Evolutionary conservation across 202 grass and related monocot genomes (phyloP).

Genomic region (Zoysia matrella): DNA sequence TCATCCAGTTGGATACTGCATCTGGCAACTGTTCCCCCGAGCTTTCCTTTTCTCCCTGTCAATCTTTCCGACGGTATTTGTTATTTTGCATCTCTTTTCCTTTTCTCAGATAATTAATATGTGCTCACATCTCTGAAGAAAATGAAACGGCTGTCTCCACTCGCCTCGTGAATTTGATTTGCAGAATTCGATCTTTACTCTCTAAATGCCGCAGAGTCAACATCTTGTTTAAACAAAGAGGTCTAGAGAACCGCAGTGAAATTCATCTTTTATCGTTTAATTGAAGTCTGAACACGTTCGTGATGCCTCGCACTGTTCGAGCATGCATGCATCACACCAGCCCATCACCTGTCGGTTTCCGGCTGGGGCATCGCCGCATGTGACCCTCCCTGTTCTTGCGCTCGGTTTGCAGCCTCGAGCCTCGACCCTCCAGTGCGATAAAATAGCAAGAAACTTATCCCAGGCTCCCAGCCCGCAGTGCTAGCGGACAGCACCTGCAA

Average conservation of each 20-base stretch:
- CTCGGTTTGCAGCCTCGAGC: constrained; percentile 5
- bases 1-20: constrained; percentile 51
- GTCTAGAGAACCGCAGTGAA: no score
- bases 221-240: no score
- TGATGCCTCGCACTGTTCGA: no score
- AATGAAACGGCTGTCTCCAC: no score
- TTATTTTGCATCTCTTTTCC: not conserved
- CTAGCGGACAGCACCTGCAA: not conserved
- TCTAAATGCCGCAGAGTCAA: no score
- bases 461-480: not conserved
- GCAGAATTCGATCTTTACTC: no score
- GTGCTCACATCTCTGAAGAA: no score
- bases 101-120: not conserved
- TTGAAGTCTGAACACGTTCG: no score
- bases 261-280: no score
- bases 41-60: constrained; percentile 43
- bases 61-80: constrained; percentile 35
- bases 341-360: constrained; percentile 45
- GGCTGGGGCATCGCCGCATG: constrained; percentile 24
- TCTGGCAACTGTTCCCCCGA: constrained; percentile 44
- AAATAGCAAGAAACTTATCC: constrained; percentile 2
- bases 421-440: not conserved
- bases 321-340: no score
- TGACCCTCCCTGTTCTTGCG: constrained; percentile 27
- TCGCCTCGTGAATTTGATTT: no score